phyloP scores from a whole-genome alignment of 129 eudicot species.

The Smallanthus sonchifolius region DNA sequence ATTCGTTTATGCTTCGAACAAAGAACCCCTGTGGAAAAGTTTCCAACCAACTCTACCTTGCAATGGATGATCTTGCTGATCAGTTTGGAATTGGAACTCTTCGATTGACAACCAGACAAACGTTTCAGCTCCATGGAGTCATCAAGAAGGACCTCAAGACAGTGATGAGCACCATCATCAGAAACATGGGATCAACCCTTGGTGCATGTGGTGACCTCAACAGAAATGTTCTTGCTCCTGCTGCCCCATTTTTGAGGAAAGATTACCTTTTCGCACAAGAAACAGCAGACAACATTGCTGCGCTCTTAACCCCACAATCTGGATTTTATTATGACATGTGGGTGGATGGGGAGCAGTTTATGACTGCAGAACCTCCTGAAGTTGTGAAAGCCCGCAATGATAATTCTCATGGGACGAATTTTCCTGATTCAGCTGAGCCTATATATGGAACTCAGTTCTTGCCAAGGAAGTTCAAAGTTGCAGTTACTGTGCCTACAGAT shows the following conservation, averaged over 20 bases:
- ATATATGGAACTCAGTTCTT: conserved; percentile 98
- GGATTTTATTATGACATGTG: conserved; percentile 99
- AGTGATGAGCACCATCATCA: conserved; percentile 87
- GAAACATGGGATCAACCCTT: conserved; percentile 94
- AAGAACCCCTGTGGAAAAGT: conserved; percentile 99
- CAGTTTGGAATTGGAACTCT: conserved; percentile 92
- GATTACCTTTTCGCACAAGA: conserved; percentile 90
- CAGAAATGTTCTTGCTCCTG: conserved; percentile 97
- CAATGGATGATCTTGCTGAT: conserved; percentile 97
- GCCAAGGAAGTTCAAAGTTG: conserved; percentile 95
- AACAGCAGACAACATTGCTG: conserved; percentile 96
- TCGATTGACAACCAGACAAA: conserved; percentile 90
- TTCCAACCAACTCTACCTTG: conserved; percentile 79
- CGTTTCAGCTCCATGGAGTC: conserved; percentile 99
- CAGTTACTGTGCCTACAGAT: conserved; percentile 92
- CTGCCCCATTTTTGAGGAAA: conserved; percentile 77
- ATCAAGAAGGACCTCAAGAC: conserved; percentile 88
- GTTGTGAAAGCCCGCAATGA: conserved; percentile 91
- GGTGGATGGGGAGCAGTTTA: conserved; percentile 93
- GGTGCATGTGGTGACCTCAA: conserved; percentile 99
- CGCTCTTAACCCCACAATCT: conserved; percentile 93
- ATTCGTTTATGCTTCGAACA: conserved; percentile 98
- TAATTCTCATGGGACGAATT: conserved; percentile 96
- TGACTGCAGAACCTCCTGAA: conserved; percentile 95
- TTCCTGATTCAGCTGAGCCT: conserved; percentile 92